Conservation (phyloP, 1,284 basidiomycete species). For the Pseudozyma thailandica region DNA sequence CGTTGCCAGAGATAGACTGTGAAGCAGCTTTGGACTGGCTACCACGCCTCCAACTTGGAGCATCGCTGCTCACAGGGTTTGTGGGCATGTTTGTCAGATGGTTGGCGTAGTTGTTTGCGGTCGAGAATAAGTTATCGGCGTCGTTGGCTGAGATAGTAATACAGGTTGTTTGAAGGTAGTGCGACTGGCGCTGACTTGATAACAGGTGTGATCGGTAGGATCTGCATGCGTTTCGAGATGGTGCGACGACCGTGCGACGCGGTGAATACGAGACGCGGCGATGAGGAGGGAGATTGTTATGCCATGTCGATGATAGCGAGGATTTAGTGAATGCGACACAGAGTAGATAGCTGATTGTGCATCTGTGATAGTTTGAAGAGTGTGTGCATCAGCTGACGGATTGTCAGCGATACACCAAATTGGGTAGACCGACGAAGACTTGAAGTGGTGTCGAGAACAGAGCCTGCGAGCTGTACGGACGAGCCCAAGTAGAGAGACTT, state of each 20-base stretch:
- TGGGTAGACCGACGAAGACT: not conserved
- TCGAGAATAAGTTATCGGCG: too few species aligned
- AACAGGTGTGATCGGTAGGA: too few species aligned
- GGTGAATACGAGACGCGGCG: not conserved
- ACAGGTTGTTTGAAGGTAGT: too few species aligned
- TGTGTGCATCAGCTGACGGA: not conserved
- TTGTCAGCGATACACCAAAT: not conserved
- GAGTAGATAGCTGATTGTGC: not conserved
- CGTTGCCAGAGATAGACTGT: slow-evolving; percentile 12
- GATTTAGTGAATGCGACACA: not conserved
- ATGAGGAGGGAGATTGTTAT: not conserved
- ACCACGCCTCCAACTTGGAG: slow-evolving; percentile 36
- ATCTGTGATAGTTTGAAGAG: not conserved
- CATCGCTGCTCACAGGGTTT: slow-evolving; percentile 20
- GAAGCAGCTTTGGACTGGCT: slow-evolving; percentile 6
- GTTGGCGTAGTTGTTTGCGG: not conserved
- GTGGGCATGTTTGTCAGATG: slow-evolving; percentile 13
- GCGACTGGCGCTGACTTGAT: too few species aligned
- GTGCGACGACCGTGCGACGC: not conserved
- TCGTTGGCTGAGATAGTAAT: too few species aligned
- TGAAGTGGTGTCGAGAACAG: too few species aligned
- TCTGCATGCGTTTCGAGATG: not conserved
- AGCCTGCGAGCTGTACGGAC: too few species aligned
- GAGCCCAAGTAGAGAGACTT: too few species aligned
- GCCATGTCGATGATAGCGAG: not conserved